A percentile compares a stretch with the other conserved stretches of the same genome.
Evolutionary conservation across 805 yeast species (phyloP).

Genomic region (Kuraishia hungarica): DNA sequence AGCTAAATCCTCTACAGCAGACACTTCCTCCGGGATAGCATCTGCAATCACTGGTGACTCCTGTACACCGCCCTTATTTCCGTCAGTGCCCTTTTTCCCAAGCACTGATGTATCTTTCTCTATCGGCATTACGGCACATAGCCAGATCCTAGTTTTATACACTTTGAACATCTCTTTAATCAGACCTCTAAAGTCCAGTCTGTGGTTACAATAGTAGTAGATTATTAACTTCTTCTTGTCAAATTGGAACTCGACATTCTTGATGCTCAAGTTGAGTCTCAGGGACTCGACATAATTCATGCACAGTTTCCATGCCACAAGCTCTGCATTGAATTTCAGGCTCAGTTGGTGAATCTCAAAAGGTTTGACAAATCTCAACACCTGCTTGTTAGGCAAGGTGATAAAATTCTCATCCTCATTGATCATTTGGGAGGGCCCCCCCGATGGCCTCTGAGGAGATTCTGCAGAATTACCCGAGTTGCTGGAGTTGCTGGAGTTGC

Average conservation of each 20-base stretch:
- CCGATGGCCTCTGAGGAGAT: conserved; percentile 9
- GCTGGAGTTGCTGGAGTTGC: conserved; percentile 8
- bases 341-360: conserved; percentile 56
- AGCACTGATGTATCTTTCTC: conserved; percentile 23
- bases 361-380: conserved; percentile 67
- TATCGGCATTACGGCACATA: conserved; percentile 58
- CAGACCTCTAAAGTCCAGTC: conserved; percentile 67
- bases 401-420: conserved; percentile 53
- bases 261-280: conserved; percentile 45
- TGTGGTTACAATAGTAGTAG: conserved; percentile 53
- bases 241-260: conserved; percentile 76
- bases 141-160: conserved; percentile 76
- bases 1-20: conserved; percentile 31
- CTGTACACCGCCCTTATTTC: conserved; percentile 6
- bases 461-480: conserved; percentile 8
- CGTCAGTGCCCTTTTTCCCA: conserved; percentile 20
- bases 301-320: conserved; percentile 62
- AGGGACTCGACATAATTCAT: conserved; percentile 30
- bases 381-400: conserved; percentile 72
- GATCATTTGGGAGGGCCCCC: conserved; percentile 19
- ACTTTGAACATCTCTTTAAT: conserved; percentile 68
- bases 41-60: conserved; percentile 6
- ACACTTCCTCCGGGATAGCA: conserved; percentile 18
- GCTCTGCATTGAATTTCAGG: conserved; percentile 61
- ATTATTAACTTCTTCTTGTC: conserved; percentile 72